Conservation (phyloP, 129 eudicot genomes). For the Artemisia argyi region DNA sequence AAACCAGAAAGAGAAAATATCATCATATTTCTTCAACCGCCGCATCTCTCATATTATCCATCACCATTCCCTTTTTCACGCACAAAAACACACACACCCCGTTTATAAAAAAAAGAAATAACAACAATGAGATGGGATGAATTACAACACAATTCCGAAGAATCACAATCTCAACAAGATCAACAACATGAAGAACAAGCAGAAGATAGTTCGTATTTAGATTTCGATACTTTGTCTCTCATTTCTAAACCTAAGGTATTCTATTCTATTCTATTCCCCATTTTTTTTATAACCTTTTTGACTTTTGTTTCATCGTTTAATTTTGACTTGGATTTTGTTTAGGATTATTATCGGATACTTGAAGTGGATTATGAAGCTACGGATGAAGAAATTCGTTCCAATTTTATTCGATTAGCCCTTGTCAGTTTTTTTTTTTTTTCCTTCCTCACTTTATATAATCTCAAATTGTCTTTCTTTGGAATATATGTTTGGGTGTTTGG, state of each 20-base stretch:
- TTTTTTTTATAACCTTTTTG: too few relatives aligned
- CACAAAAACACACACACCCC: too few relatives aligned
- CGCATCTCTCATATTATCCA: slow-evolving; percentile 28
- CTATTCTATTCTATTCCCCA: too few relatives aligned
- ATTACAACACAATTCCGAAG: slow-evolving; percentile 22
- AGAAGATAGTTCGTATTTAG: slow-evolving; percentile 36
- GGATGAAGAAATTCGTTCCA: slow-evolving; percentile 83
- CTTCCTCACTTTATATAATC: too few relatives aligned
- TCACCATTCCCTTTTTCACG: background rate
- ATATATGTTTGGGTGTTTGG: background rate
- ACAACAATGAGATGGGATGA: slow-evolving; percentile 66
- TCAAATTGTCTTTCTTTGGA: too few relatives aligned
- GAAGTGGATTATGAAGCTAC: slow-evolving; percentile 94
- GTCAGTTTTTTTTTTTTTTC: slow-evolving; percentile 47
- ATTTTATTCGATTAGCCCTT: slow-evolving; percentile 83
- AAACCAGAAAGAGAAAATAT: slow-evolving; percentile 1
- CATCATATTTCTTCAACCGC: slow-evolving; percentile 37
- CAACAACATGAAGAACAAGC: background rate
- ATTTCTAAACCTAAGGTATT: slow-evolving; percentile 81
- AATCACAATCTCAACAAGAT: slow-evolving; percentile 11
- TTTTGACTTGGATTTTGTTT: too few relatives aligned
- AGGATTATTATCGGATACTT: slow-evolving; percentile 78
- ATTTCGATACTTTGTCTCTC: slow-evolving; percentile 61
- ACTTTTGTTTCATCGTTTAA: too few relatives aligned
- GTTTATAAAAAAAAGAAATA: too few relatives aligned